Base-by-base conservation (phyloP, 2,329 filamentous ascomycete species). In the Tympanopsis confertula region DNA sequence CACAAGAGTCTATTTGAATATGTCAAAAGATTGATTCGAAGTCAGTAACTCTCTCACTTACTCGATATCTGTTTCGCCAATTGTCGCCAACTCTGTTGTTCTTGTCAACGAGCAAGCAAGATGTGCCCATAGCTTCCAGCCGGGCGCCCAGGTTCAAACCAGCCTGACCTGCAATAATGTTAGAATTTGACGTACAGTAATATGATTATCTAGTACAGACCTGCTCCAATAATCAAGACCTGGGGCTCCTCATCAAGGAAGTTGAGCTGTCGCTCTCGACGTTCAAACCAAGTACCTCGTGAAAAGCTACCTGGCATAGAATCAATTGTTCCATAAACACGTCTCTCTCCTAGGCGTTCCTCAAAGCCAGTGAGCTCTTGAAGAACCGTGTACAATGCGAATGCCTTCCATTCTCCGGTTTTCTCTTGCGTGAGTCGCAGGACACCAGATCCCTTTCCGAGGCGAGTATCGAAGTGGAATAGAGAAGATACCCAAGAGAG, bases 1-100 rank as follows among this genome's bases (percentile, higher is more conserved):
- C 4, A 57, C 54, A 3, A 62, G 49, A 18, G 53, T 56, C 53
- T 56, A 19, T n/a, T 30, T 18, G 28, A 29, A 10, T 10, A 10
- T 10, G n/a, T 10, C n/a, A 28, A 28, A 28, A 10, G n/a, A 28
- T 28, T 28, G 24, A 10, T 10, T 10, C 10, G 10, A 28, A n/a
- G n/a, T 10, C 24, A n/a, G 10, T 10, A n/a, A 10, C 10, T 28
- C 24, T 28, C n/a, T n/a, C 24, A 28, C 24, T 28, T 10, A 28
- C 24, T n/a, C n/a, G 10, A 28, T 28, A 28, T 10, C 24, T 10
- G 10, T 28, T 28, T 10, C 24, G 24, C 24, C 24, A 28, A n/a
- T n/a, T 28, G n/a, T 28, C 24, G 10, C 24, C 24, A 28, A 28
- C 24, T 10, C 24, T 10, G 10, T 28, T 10, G 24, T 28, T 28